A percentile compares a stretch with the other conserved stretches of the same genome.
These are phyloP conservation scores for Evansstolkia leycettana DNA, from an alignment of 495 filamentous ascomycete species.

Conservation along the genomic window DNA sequence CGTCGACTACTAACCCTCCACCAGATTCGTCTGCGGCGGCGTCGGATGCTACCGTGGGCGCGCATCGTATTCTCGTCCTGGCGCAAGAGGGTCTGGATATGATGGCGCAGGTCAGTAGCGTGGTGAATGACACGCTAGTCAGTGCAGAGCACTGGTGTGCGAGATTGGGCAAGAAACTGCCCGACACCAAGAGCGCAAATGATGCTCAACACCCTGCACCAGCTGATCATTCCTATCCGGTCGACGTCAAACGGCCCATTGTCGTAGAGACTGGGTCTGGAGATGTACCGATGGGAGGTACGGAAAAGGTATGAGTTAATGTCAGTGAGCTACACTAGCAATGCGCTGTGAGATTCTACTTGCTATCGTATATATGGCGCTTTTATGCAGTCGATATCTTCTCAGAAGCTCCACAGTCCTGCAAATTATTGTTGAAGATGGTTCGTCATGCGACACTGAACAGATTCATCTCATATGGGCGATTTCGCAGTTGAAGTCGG, in stretches of 20 bases:
- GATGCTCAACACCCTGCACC: slow-evolving; percentile 12
- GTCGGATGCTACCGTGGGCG: slow-evolving; percentile 36
- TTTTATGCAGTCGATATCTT: no score
- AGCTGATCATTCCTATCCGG: slow-evolving; percentile 9
- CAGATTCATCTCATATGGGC: no score
- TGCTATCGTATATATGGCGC: no score
- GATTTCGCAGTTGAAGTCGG: no score
- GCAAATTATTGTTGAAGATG: no score
- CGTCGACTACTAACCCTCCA: slow-evolving; percentile 31
- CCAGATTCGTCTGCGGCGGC: slow-evolving; percentile 21
- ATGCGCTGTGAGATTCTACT: no score
- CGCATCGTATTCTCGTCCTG: slow-evolving; percentile 63
- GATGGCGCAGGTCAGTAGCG: slow-evolving; percentile 70
- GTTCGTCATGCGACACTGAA: no score
- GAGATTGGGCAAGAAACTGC: slow-evolving; percentile 47
- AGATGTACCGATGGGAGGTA: slow-evolving; percentile 30
- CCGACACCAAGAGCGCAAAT: slow-evolving; percentile 12
- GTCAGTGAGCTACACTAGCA: no score
- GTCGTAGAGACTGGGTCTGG: slow-evolving; percentile 10
- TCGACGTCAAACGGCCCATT: slow-evolving; percentile 26
- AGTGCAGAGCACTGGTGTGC: slow-evolving; percentile 84
- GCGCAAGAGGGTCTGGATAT: slow-evolving; percentile 83
- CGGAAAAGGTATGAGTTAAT: slow-evolving; percentile 22
- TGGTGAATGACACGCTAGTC: slow-evolving; percentile 71
- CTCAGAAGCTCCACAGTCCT: no score